phyloP scores from a whole-genome alignment of 768 basidiomycete genomes.

The Dentipellis fragilis region DNA sequence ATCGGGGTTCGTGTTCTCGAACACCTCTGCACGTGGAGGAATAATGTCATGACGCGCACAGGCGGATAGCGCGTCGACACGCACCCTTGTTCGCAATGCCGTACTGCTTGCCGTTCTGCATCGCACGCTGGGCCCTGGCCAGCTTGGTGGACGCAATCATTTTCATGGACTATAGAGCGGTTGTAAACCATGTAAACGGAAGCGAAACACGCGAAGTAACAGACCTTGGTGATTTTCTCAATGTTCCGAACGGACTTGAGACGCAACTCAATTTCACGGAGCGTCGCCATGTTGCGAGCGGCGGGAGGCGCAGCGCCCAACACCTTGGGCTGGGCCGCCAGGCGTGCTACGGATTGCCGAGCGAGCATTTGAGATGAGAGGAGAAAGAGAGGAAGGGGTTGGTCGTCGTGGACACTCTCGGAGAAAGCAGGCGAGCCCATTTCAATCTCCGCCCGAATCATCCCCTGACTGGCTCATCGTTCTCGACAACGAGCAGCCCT shows the following conservation, averaged over 20 bases:
- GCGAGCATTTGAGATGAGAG: conserved; percentile 33
- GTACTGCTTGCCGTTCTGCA: conserved; percentile 86
- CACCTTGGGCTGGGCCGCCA: conserved; percentile 29
- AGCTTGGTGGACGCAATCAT: conserved; percentile 99
- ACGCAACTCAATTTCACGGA: conserved; percentile 94
- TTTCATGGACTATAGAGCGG: conserved; percentile 74
- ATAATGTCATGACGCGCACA: neutral
- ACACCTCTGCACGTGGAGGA: conserved; percentile 56
- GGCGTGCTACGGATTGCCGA: conserved; percentile 36
- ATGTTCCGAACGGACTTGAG: conserved; percentile 96
- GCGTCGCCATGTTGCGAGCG: conserved; percentile 90
- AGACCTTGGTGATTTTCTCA: conserved; percentile 98
- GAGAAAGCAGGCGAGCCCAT: conserved; percentile 16
- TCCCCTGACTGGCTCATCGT: conserved; percentile 2
- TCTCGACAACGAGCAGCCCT: conserved; percentile 1
- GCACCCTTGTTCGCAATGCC: conserved; percentile 84
- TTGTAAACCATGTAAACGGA: conserved; percentile 2
- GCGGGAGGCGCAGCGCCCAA: conserved; percentile 31
- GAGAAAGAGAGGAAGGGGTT: conserved; percentile 2
- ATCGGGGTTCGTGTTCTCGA: conserved; percentile 66
- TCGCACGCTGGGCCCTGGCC: conserved; percentile 88
- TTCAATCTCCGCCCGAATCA: conserved; percentile 9
- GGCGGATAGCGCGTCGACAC: conserved; percentile 17
- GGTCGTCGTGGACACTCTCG: conserved; percentile 22
- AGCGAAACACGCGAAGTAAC: conserved; percentile 17